Percentiles rank a stretch among this genome's conserved stretches.
These are phyloP conservation scores for Gentiana macrophylla DNA, from an alignment of 257 asterid species.

Conservation along the genomic window DNA sequence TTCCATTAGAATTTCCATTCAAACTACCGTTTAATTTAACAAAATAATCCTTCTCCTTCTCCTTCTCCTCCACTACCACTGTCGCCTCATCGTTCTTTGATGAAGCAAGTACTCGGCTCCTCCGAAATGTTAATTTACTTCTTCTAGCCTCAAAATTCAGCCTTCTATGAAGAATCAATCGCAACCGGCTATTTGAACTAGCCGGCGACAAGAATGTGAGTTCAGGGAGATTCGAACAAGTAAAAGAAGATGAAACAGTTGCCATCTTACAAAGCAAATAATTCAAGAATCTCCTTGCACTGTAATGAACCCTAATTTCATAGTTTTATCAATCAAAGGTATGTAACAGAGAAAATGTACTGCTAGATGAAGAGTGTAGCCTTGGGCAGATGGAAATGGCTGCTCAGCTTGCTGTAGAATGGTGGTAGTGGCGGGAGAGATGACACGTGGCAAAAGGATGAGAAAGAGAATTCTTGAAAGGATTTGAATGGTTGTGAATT, in stretches of 20 bases:
- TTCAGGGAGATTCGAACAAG: conserved; percentile 7
- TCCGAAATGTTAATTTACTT: neutral
- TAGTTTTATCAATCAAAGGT: neutral
- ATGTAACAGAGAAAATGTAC: neutral
- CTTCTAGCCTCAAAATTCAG: conserved; percentile 10
- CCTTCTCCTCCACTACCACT: conserved; percentile 13
- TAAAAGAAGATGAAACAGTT: conserved; percentile 12
- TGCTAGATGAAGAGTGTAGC: neutral
- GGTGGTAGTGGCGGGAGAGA: conserved; percentile 5
- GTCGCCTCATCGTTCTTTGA: conserved; percentile 8
- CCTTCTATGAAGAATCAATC: neutral
- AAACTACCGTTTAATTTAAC: conserved; percentile 9
- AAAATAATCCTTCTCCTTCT: conserved; percentile 3
- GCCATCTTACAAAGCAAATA: conserved; percentile 7
- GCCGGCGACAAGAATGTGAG: conserved; percentile 8
- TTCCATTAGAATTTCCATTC: conserved; percentile 27
- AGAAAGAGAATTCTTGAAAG: conserved; percentile 3
- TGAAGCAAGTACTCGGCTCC: conserved; percentile 4
- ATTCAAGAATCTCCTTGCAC: neutral
- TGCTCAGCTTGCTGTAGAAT: neutral
- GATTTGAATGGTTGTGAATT: conserved; percentile 11
- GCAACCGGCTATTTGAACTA: conserved; percentile 3
- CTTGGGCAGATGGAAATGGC: neutral
- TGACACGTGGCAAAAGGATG: conserved; percentile 8
- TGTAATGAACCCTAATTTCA: neutral